phyloP scores from a whole-genome alignment of 352 stramenopile species.

The Plasmopara muralis region DNA sequence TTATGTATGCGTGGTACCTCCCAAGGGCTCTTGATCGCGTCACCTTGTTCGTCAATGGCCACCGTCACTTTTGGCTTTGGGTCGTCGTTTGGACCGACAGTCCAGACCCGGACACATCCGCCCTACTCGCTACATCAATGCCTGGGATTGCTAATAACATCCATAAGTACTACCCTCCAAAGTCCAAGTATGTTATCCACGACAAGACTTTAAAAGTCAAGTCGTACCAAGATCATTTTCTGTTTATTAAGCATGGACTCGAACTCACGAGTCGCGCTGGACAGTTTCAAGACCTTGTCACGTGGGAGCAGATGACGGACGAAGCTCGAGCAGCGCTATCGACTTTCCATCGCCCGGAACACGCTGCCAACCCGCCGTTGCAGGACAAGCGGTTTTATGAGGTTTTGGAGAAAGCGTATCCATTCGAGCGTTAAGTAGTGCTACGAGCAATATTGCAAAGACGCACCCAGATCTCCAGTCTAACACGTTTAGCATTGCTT shows the following conservation, averaged over 20 bases:
- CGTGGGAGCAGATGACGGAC: conserved; percentile 16
- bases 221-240: conserved; percentile 4
- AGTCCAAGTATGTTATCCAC: conserved; percentile 2
- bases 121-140: conserved; percentile 9
- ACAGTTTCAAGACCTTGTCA: conserved; percentile 16
- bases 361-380: background rate
- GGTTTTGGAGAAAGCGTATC: background rate
- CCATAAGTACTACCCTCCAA: conserved; percentile 6
- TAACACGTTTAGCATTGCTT: too few species aligned
- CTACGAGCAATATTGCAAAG: too few species aligned
- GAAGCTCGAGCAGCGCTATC: conserved; percentile 9
- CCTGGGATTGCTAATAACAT: conserved; percentile 1
- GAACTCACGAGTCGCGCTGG: conserved; percentile 4
- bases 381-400: background rate
- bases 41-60: background rate
- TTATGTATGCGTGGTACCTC: conserved; percentile 21
- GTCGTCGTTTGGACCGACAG: conserved; percentile 21
- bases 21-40: conserved; percentile 6
- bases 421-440: background rate
- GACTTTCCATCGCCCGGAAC: background rate
- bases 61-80: conserved; percentile 16
- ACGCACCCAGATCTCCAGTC: too few species aligned
- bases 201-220: conserved; percentile 10
- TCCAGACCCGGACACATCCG: conserved; percentile 4
- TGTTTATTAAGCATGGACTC: conserved; percentile 5